Percentiles rank a stretch among this genome's conserved stretches.
phyloP scores from a whole-genome alignment of 106 monocot genomes.

The Dendrobium chrysotoxum region DNA sequence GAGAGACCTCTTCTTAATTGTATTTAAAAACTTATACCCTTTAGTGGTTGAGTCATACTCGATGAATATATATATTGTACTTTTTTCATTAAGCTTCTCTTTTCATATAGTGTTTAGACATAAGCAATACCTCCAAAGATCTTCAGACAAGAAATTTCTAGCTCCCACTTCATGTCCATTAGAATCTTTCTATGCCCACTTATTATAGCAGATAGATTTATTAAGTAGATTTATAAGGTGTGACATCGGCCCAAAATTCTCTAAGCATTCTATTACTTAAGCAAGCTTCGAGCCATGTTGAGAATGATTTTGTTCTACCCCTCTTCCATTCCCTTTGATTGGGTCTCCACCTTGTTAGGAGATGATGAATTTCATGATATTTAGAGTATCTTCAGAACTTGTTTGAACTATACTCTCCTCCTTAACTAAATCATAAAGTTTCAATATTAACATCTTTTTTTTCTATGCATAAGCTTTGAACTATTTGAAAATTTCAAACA shows the following conservation, averaged over 20 bases:
- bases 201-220: neutral
- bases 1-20: neutral
- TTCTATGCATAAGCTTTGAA: neutral
- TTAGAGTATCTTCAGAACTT: neutral
- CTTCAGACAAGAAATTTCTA: neutral
- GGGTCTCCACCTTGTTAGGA: neutral
- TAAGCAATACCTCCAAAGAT: constrained; percentile 1
- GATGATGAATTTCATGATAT: constrained; percentile 1
- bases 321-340: neutral
- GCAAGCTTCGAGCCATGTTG: neutral
- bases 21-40: constrained; percentile 7
- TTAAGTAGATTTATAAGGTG: neutral
- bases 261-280: neutral
- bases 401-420: neutral
- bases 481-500: neutral
- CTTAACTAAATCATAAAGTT: neutral
- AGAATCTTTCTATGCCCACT: neutral
- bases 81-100: constrained; percentile 2
- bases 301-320: neutral
- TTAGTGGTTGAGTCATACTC: neutral
- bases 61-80: constrained; percentile 5
- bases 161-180: neutral
- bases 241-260: neutral
- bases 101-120: neutral
- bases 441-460: neutral